Base-by-base conservation (phyloP, 768 basidiomycete genomes). In the Coprinopsis sp. region DNA sequence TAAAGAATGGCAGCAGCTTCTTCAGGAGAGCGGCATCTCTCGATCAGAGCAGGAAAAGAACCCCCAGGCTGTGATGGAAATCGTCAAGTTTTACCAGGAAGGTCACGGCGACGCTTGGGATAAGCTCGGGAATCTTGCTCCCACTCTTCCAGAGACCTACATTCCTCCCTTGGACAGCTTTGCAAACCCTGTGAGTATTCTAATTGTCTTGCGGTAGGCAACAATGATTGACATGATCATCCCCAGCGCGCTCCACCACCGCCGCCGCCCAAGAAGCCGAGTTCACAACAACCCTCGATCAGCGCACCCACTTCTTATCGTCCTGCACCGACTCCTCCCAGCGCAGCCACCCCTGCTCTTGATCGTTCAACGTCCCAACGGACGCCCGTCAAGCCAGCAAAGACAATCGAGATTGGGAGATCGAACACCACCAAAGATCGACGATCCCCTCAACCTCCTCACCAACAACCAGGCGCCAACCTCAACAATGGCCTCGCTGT, bases 1-100 rank as follows among this genome's bases (percentile, higher is more conserved):
- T 2, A 95, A 95, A 65, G 95, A 98, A 70, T 99, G 96, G 96
- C 96, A 99, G 61, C 91, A 97, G 64, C 76, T 97, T 4, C 68
- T 99, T 38, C 91, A 91, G 65, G 93, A 97, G 64, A 91, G 87
- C 52, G 96, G 96, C 44, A 97, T 98, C 61, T 93, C 91, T 30
- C 81, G 87, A 57, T 76, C 71, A 19, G 93, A 99, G 67, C 96
- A 99, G 71, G 94, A 96, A 66, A 92, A 90, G 73, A 94, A 98
- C 59, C 96, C 96, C 0, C 87, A 96, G 67, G 92, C 92, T 3
- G 92, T 98, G 51, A 92, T 94, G 82, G 96, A 97, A 60, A 95
- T 98, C 52, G 95, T 99, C 64, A 93, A 94, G 60, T 97, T 98
- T 69, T 98, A 96, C 65, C 95, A 98, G 59, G 89, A 93, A 65